phyloP scores from a whole-genome alignment of 192 early-diverging fungal genomes.

The Borealophlyctis nickersoniae region DNA sequence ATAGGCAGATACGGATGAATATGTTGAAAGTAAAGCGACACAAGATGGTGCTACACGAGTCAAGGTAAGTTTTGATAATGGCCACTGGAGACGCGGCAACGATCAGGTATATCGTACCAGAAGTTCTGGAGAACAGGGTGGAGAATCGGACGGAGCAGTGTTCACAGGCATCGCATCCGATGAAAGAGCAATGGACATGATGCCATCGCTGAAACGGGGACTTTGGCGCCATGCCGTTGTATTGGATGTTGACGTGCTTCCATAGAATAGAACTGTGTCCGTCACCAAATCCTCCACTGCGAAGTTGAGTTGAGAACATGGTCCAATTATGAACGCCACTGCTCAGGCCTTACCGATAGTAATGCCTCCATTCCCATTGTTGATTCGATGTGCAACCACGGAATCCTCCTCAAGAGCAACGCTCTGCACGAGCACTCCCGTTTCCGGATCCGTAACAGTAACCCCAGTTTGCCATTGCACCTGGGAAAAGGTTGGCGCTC shows the following conservation, averaged over 20 bases:
- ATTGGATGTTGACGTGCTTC: constrained; percentile 38
- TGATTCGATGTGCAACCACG: constrained; percentile 28
- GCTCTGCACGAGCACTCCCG: constrained; percentile 18
- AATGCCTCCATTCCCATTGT: constrained; percentile 29
- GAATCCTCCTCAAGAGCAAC: constrained; percentile 18
- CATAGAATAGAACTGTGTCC: constrained; percentile 45
- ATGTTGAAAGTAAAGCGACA: constrained; percentile 47
- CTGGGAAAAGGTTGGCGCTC: constrained; percentile 26
- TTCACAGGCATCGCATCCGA: constrained; percentile 38
- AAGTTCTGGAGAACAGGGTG: constrained; percentile 42
- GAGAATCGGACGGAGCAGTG: constrained; percentile 25
- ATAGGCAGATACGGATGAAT: constrained; percentile 51
- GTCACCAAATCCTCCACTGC: constrained; percentile 43
- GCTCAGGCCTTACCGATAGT: too few species aligned
- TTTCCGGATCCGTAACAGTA: constrained; percentile 25
- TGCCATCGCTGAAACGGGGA: constrained; percentile 41
- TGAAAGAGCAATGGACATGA: constrained; percentile 45
- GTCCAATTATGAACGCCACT: too few species aligned
- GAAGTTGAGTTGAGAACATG: too few species aligned
- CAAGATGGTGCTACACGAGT: constrained; percentile 29
- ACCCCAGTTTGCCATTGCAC: constrained; percentile 25
- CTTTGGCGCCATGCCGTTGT: constrained; percentile 32
- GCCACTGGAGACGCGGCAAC: not conserved
- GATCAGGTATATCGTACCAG: constrained; percentile 4
- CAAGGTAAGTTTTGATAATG: not conserved